Conservation (phyloP, 2,329 filamentous ascomycete species). For the Cercospora zeina region DNA sequence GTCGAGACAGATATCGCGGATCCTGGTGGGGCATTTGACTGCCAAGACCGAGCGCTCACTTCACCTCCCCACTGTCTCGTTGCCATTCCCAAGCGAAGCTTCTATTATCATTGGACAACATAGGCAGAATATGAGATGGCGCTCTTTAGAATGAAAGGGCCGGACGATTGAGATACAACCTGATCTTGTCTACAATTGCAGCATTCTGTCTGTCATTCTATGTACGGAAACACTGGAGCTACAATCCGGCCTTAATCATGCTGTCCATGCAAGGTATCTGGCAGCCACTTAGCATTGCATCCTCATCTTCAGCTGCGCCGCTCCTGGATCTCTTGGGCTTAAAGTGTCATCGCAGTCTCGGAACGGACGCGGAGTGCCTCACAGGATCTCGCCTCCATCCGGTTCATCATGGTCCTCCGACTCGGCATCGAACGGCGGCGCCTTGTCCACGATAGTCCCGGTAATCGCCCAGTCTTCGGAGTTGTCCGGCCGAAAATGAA, state of each 20-base stretch:
- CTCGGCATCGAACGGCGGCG: background rate
- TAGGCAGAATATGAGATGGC: background rate
- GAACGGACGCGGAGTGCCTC: background rate
- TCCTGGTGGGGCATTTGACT: slow-evolving; percentile 7
- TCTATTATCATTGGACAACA: background rate
- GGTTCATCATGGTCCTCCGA: background rate
- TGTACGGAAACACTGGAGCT: background rate
- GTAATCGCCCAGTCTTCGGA: background rate
- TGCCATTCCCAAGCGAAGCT: background rate
- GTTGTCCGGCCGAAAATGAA: background rate
- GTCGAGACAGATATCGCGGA: slow-evolving; percentile 8
- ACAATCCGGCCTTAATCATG: background rate
- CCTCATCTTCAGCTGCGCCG: background rate
- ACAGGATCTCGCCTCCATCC: background rate
- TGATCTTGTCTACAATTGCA: background rate
- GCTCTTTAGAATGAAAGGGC: too few species aligned
- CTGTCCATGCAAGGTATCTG: background rate
- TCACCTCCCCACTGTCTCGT: background rate
- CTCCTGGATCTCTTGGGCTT: background rate
- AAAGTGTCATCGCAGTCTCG: background rate
- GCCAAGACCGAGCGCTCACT: background rate
- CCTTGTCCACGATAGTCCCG: background rate
- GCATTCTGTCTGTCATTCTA: background rate
- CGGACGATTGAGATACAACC: background rate
- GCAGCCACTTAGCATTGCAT: background rate